These are phyloP conservation scores for Diaporthe citriasiana DNA, from an alignment of 2,329 filamentous ascomycete species.

Conservation along the genomic window DNA sequence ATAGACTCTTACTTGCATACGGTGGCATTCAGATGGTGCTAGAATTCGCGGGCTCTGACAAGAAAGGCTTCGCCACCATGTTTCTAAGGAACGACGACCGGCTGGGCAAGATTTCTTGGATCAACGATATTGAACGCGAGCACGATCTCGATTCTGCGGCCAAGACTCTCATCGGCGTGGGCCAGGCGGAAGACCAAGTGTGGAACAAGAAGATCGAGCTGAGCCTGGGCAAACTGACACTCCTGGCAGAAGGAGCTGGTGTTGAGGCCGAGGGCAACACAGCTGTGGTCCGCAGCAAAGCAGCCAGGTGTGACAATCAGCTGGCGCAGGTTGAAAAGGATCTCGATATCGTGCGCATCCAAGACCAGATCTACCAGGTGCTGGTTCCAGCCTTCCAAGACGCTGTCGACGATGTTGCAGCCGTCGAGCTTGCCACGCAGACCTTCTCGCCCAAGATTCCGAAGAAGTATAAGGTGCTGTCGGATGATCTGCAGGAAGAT, in stretches of 20 bases:
- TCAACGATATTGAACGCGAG: conserved; percentile 88
- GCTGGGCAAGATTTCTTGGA: conserved; percentile 89
- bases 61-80: conserved; percentile 77
- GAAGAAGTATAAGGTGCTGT: conserved; percentile 75
- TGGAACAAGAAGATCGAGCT: conserved; percentile 97
- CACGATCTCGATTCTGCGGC: conserved; percentile 82
- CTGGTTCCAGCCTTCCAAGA: conserved; percentile 76
- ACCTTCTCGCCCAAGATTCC: conserved; percentile 70
- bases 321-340: conserved; percentile 72
- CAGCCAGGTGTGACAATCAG: conserved; percentile 53
- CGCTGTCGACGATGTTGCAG: conserved; percentile 85
- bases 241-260: conserved; percentile 72
- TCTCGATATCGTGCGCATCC: conserved; percentile 80
- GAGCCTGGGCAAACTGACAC: conserved; percentile 86
- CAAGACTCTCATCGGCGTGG: conserved; percentile 77
- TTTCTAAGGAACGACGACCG: conserved; percentile 82
- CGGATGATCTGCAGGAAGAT: conserved; percentile 78
- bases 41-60: conserved; percentile 77
- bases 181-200: conserved; percentile 80
- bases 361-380: conserved; percentile 81
- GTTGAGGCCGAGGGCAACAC: conserved; percentile 45
- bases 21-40: conserved; percentile 78
- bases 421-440: conserved; percentile 81
- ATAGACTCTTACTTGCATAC: conserved; percentile 80
- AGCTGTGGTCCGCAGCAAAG: conserved; percentile 45